Percentiles rank a stretch among this genome's conserved stretches.
phyloP scores from a whole-genome alignment of 1,139 yeast genomes.

The Pichia sp. region DNA sequence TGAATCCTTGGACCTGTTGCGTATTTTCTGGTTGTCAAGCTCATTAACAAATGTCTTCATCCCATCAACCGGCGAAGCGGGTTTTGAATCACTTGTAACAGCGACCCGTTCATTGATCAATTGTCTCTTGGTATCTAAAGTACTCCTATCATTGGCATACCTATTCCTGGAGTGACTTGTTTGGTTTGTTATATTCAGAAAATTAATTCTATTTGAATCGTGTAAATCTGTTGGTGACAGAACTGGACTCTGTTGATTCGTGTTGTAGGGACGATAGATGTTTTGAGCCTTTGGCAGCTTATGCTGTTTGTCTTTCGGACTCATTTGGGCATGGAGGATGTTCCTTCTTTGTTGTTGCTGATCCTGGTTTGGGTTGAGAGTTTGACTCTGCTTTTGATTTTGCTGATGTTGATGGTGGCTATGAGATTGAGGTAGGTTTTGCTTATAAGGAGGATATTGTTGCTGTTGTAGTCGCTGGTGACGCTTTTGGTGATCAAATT shows the following conservation, averaged over 20 bases:
- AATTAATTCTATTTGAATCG: neutral
- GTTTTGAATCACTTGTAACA: neutral
- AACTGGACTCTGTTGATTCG: conserved; percentile 1
- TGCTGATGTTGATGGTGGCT: conserved; percentile 12
- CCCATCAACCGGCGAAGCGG: neutral
- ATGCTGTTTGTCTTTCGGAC: neutral
- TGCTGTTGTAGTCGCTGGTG: conserved; percentile 3
- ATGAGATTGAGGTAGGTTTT: neutral
- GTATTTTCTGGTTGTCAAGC: neutral
- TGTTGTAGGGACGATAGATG: neutral
- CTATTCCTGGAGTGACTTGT: conserved; percentile 6
- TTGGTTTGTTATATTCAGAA: neutral
- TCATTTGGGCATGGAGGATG: neutral
- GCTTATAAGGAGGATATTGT: conserved; percentile 1
- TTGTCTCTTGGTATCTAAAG: neutral
- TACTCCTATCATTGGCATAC: conserved; percentile 6
- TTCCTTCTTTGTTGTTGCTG: conserved; percentile 10
- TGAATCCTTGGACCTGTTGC: neutral
- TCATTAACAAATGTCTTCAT: neutral
- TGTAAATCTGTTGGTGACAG: neutral
- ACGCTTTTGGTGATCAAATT: conserved; percentile 10
- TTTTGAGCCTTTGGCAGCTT: conserved; percentile 5
- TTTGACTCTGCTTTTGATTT: conserved; percentile 9
- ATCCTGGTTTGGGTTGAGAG: neutral
- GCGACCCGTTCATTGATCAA: neutral